These are phyloP conservation scores for Trichoderma guizhouense DNA, from an alignment of 2,329 filamentous ascomycete species.

Conservation along the genomic window DNA sequence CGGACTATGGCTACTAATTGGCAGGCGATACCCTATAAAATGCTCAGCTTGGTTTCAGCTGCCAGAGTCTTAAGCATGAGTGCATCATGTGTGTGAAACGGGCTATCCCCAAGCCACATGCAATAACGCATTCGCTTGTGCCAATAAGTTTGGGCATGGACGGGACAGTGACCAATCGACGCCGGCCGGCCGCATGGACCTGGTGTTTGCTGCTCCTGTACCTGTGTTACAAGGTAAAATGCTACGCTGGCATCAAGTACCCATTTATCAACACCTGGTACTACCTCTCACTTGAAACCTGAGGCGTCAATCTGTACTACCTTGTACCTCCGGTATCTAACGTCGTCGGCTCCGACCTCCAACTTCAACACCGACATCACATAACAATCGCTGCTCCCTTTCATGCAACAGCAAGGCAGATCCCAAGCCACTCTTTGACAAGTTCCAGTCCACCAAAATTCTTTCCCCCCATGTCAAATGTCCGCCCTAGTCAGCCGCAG, in stretches of 20 bases:
- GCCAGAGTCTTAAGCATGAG: no score
- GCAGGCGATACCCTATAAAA: neutral
- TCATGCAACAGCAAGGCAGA: neutral
- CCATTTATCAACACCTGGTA: neutral
- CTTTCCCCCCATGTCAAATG: neutral
- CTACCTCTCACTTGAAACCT: neutral
- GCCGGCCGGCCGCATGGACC: neutral
- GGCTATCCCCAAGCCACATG: slow-evolving; percentile 6
- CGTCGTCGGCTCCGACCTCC: neutral
- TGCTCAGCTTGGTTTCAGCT: neutral
- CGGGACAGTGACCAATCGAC: neutral
- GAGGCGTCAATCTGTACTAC: neutral
- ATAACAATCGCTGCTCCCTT: neutral
- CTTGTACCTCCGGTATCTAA: neutral
- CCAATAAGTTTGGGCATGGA: neutral
- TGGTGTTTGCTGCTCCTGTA: neutral
- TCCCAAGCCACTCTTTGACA: neutral
- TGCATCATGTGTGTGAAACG: neutral
- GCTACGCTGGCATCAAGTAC: neutral
- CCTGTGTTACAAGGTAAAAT: neutral
- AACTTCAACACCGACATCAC: neutral
- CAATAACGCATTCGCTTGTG: neutral
- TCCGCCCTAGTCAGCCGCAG: slow-evolving; percentile 20
- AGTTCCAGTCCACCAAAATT: neutral
- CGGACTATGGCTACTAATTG: neutral